Evolutionary conservation across 345 rosid genomes (phyloP).

Genomic region (Combretum micranthum): DNA sequence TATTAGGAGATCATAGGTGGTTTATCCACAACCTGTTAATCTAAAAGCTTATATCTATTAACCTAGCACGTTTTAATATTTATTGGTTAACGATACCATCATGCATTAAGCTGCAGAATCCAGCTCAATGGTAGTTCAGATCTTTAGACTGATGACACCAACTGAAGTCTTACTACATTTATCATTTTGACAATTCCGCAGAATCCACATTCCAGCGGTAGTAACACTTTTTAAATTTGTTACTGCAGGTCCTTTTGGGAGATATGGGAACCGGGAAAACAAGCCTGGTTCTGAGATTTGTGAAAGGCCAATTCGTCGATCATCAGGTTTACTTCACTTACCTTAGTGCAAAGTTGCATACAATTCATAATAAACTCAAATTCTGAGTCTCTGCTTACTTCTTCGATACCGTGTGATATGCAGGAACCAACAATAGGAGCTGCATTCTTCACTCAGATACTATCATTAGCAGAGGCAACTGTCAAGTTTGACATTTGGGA

Average conservation of each 20-base stretch:
- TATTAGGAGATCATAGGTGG: too few relatives aligned
- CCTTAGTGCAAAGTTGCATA: too few relatives aligned
- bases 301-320: constrained; percentile 17
- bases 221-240: neutral
- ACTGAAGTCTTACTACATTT: too few relatives aligned
- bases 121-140: neutral
- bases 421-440: constrained; percentile 74
- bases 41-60: too few relatives aligned
- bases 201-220: neutral
- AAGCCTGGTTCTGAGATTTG: constrained; percentile 17
- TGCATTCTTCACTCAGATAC: constrained; percentile 69
- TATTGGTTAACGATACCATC: too few relatives aligned
- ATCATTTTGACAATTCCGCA: neutral
- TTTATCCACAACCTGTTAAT: too few relatives aligned
- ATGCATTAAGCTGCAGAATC: neutral
- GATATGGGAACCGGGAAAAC: constrained; percentile 28
- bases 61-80: too few relatives aligned
- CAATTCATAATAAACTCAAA: too few relatives aligned
- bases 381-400: neutral
- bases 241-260: constrained; percentile 17
- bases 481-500: constrained; percentile 78
- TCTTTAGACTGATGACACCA: too few relatives aligned
- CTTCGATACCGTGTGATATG: neutral
- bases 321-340: constrained; percentile 14
- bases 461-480: constrained; percentile 54